Base-by-base conservation (phyloP, 345 rosid species). In the Kandelia obovata region DNA sequence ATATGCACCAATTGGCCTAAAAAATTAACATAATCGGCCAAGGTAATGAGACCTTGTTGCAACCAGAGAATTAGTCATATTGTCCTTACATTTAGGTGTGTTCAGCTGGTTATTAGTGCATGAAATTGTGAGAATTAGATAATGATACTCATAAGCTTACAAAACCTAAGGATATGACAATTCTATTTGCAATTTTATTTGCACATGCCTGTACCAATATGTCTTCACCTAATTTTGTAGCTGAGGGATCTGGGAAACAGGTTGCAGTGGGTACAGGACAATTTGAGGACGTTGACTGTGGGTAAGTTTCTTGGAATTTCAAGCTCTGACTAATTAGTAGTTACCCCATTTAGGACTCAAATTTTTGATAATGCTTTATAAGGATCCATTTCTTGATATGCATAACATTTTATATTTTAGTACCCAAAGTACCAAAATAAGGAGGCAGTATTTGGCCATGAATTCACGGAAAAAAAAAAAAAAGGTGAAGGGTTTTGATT, bases 181-280 rank as follows among this genome's bases (percentile, higher is more conserved):
- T n/a, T 58, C 20, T 26, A 30, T 31, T 2, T 63, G 57, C 31
- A 59, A 10, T 58, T 64, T 60, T 53, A 11, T 58, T 13, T 25
- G 27, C 19, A 61, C 23, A 46, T 27, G 47, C 37, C 70, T 55
- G 5, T 49, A 31, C 7, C 16, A 26, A 39, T 26, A 19, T 34
- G 11, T 20, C 59, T 28, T 63, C 8, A 6, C 69, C 20, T 64
- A 25, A 47, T 47, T 62, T 73, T 76, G 72, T 79, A 94, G 97
- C 80, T 82, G 79, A 62, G 75, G 91, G 76, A 68, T 49, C 86
- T 69, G 93, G 92, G 72, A 85, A 83, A 76, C 98, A 89, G 76
- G 75, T 83, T 79, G 97, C 97, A 17, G 78, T 88, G 58, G 96
- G 97, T 61, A 86, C 86, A 34, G 95, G 89, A 79, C 78, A 83